Evolutionary conservation across 2,329 filamentous ascomycete genomes (phyloP).

Genomic region (Sclerotinia spermophila): DNA sequence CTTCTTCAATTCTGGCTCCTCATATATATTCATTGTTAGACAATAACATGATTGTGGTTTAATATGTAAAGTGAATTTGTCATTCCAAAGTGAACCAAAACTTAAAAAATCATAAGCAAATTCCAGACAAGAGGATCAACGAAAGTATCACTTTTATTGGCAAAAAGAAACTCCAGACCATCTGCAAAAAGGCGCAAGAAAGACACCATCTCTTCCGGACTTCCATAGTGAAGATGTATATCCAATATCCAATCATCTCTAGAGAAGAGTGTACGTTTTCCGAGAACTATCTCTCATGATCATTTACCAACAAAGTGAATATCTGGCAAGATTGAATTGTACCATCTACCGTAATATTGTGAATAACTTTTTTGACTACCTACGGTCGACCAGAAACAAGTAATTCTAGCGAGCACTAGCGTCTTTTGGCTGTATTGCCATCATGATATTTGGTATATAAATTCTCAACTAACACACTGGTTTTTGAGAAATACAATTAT

Average conservation of each 20-base stretch:
- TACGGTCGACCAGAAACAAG: background rate
- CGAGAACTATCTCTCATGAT: background rate
- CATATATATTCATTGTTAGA: background rate
- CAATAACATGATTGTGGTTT: accelerated
- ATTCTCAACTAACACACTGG: background rate
- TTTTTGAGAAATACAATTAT: background rate
- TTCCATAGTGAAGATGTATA: background rate
- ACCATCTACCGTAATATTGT: too few relatives aligned
- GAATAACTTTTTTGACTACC: background rate
- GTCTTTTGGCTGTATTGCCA: background rate
- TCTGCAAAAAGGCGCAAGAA: too few relatives aligned
- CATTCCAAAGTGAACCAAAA: background rate
- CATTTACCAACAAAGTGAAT: background rate
- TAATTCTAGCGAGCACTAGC: background rate
- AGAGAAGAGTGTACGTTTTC: background rate
- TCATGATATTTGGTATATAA: background rate
- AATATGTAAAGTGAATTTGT: background rate
- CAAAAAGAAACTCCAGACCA: background rate
- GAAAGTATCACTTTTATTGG: background rate
- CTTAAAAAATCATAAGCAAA: background rate
- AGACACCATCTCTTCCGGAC: background rate
- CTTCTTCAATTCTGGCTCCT: background rate
- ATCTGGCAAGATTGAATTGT: too few relatives aligned
- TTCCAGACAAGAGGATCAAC: background rate
- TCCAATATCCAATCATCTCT: background rate